phyloP scores from a whole-genome alignment of 2,329 filamentous ascomycete genomes.

The Fusarium pseudoanthophilum region DNA sequence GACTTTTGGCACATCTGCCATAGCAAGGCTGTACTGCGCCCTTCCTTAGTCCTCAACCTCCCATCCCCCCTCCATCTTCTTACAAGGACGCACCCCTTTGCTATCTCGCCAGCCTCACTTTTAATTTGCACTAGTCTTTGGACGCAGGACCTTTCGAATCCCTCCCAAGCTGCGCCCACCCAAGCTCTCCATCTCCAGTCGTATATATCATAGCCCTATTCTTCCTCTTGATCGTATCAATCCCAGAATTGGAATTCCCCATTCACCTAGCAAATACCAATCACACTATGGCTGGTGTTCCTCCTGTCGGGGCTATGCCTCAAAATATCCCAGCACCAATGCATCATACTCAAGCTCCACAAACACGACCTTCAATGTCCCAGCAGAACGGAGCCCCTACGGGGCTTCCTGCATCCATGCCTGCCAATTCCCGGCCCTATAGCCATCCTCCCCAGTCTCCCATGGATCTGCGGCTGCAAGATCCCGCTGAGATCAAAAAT shows the following conservation, averaged over 20 bases:
- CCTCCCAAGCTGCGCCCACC: neutral
- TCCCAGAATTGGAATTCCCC: neutral
- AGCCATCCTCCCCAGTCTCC: constrained; percentile 30
- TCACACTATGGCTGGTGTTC: constrained; percentile 20
- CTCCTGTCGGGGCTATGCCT: constrained; percentile 20
- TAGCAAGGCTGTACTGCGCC: constrained; percentile 16
- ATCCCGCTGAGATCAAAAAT: constrained; percentile 47
- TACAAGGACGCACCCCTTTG: constrained; percentile 23
- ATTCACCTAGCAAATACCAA: constrained; percentile 12
- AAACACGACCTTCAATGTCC: constrained; percentile 1
- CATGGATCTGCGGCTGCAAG: constrained; percentile 29
- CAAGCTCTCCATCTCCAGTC: constrained; percentile 3
- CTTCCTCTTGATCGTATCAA: constrained; percentile 9
- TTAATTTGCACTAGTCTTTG: constrained; percentile 3
- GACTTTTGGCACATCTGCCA: constrained; percentile 1
- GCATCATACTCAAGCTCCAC: constrained; percentile 10
- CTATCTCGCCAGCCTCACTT: constrained; percentile 38
- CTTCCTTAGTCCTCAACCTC: constrained; percentile 6
- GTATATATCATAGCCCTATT: constrained; percentile 31
- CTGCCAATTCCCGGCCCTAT: constrained; percentile 1
- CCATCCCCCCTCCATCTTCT: constrained; percentile 31
- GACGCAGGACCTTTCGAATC: neutral
- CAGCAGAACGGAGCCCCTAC: constrained; percentile 1
- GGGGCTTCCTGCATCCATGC: constrained; percentile 12
- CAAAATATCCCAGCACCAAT: constrained; percentile 6